Evolutionary conservation across 2,329 filamentous ascomycete genomes (phyloP), one percentile per base, ranked within the genome.

Genomic region (Paramyrothecium roridum): DNA sequence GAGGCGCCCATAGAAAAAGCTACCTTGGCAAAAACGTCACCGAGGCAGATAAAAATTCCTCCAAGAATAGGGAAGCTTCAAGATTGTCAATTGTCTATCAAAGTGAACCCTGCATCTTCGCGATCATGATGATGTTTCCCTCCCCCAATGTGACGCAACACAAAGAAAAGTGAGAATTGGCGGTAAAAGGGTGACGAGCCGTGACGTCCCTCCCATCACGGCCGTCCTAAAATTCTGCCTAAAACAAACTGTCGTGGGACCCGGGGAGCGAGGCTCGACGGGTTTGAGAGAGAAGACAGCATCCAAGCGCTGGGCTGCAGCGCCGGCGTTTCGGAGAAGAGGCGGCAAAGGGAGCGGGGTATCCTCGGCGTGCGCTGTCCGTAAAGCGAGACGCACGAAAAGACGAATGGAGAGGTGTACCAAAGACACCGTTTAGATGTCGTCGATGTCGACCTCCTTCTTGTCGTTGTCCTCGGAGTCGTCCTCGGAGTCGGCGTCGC

Each of bases 361-460:
- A 8, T 19, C 37, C 37, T 43, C 37, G 37, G 4, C 4, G 37
- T 30, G 26, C 26, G 26, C 26, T 30, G 26, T 10, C 26, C 26
- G 10, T 30, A 10, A 10, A 30, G 26, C 4, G 10, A 10, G 26
- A 30, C 26, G 26, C 26, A 30, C 4, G 26, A 10, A 30, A 30
- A 30, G 10, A 10, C 26, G 26, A 4, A 30, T 10, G 26, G 10
- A 4, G 26, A 19, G 37, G 37, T 43, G n/a, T 4, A 13, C 4
- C 16, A 23, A 17, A 51, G 19, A 30, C 20, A n/a, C 8, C 34
- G 21, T 70, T 84, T 86, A 97, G 75, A 98, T 96, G 76, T 97
- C 92, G 79, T 98, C 93, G 73, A 96, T 91, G 73, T 96, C 91
- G 69, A 97, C 87, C 66, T 96, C 91, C 80, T 91, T 92, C 71